Evolutionary conservation across 306 rosid species (phyloP), one percentile per base, ranked within the genome.

Genomic region (Carpinus viminea): DNA sequence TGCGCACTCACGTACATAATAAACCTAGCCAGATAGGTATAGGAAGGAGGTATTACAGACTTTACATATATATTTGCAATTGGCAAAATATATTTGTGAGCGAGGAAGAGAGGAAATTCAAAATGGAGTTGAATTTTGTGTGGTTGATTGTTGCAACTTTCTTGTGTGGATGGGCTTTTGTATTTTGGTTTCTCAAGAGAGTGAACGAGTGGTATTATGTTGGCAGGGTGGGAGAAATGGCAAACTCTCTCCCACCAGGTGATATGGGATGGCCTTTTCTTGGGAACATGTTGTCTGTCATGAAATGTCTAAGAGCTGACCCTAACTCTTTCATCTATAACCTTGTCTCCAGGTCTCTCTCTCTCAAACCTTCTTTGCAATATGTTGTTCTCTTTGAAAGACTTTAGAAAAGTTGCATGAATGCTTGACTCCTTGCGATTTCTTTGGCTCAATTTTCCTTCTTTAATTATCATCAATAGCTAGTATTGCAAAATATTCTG

Each of bases 181-280:
- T 83, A 2, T 83, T 79, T 43, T 54, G 66, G 56, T 41, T 83
- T 59, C 66, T 79, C 5, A 76, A 31, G 64, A 83, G 36, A 21
- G 9, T 79, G 17, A 79, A 83, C 10, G 45, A 72, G 36, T 79
- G 83, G 83, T 41, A 56, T 2, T 79, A 79, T 13, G 68, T 75
- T 16, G 51, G 12, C 4, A 48, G 54, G 16, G 38, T 71, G n/a
- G 71, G 81, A 21, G 12, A 47, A 16, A 41, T 17, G 17, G 48
- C 70, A 17, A 65, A 21, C 36, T 60, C 60, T 45, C 85, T 81
- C 13, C 81, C 81, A 18, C 82, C 83, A 1, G 86, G 82, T 21
- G 73, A 83, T 52, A 73, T 83, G 86, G 86, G 86, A 41, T 83
- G 82, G 82, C 86, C 86, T 0, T 10, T 83, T 47, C 4, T 83